Base-by-base conservation (phyloP, 164 flowering plant species). In the Warburgia ugandensis region DNA sequence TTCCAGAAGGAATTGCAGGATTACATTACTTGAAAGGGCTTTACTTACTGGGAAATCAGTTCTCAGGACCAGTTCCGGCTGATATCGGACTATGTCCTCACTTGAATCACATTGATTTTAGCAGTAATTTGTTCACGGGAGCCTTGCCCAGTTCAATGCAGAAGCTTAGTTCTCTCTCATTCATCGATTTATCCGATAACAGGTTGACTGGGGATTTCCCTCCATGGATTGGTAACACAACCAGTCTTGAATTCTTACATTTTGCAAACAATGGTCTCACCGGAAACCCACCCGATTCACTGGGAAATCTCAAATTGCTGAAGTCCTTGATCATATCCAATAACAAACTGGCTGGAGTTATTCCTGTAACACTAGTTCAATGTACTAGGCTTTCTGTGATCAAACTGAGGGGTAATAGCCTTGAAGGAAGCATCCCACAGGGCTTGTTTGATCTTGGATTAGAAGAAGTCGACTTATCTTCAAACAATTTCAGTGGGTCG, bases 1-100 rank as follows among this genome's bases (percentile, higher is more conserved):
- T 91, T 2, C 86, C 87, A 1, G 16, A 5, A 5, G 96, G 95
- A 2, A 27, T 79, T 1, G 50, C 72, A 8, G 59, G 58, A 14
- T 2, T 90, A 7, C 91, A 81, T 50, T 58, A 73, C 73, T 48
- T 90, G 72, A 90, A 84, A 60, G 76, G 68, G 64, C 63, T 87
- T 2, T 39, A 42, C 3, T 46, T 91, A 23, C 75, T 65, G 29
- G 64, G 73, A 9, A 91, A 91, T 58, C 75, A 55, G 0, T 78
- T 91, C 60, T 75, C 80, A 0, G 97, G 97, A 1, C 40, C 63
- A 0, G 8, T 91, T 6, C 96, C 96, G 0, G 45, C 45, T 12
- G 96, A 86, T 54, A 56, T 84, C 5, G 96, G 97, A 29, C 50
- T 77, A 1, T 83, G 96, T 41, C 83, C 75, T 5, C 96, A 86